Base-by-base conservation (phyloP, 306 rosid species). In the apple (Malus domestica) region DNA sequence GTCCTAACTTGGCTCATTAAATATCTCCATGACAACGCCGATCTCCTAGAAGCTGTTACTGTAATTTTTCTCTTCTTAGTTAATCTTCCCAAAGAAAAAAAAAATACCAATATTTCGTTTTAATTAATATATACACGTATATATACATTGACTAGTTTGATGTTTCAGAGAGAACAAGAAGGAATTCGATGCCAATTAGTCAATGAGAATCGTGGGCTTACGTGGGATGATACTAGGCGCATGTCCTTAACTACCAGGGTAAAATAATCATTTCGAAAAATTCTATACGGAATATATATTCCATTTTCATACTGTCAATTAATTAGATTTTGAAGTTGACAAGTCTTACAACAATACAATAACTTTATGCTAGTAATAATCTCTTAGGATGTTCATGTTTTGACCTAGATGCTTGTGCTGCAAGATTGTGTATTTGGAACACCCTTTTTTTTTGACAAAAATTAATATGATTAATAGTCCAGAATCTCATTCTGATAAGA, bases 1-100 rank as follows among this genome's bases (percentile, higher is more conserved):
- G 93, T 80, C 38, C 82, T 93, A 13, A 91, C 98, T 13, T 93
- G 98, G 98, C 60, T 87, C 76, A 80, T 93, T 1, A 93, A 93
- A 80, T 90, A 91, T 77, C 78, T 93, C 71, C 94, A 88, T 74
- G 98, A 93, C 64, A 82, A 93, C 71, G 12, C 16, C 44, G 70
- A 64, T 32, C 86, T 90, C 76, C 87, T 91, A 30, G 87, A 91
- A 68, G 81, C 87, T 40, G 93, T 93, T 27, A 87, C 84, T 73
- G 96, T 88, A 81, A 38, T 5, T 68, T 44, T 16, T 23, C 57
- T 15, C 33, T 5, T 57, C 73, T 19, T 32, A 12, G 5, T 4
- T 60, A 8, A 44, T 51, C 29, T 18, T 70, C 22, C n/a, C 11
- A 19, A 16, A 51, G 2, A 70, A 35, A 25, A 27, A 25, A 15